Conservation (phyloP, 106 monocot species). For the Cymbidium sinense region DNA sequence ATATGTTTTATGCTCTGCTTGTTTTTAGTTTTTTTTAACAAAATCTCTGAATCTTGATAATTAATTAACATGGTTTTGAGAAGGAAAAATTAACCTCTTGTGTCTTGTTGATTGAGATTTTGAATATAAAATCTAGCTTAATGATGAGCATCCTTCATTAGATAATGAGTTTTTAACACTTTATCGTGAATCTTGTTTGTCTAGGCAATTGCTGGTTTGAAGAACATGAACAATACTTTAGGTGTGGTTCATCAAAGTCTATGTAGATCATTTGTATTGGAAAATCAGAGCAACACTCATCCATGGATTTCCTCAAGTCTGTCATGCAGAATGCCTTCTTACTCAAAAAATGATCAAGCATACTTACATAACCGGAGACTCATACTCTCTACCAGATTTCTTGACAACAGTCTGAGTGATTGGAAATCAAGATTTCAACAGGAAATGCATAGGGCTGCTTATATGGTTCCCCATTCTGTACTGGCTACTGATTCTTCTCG, state of each 20-base stretch:
- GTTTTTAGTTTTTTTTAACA: not conserved
- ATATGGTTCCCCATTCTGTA: slow-evolving; percentile 29
- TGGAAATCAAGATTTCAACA: not conserved
- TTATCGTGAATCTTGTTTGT: not conserved
- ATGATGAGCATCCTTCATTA: not conserved
- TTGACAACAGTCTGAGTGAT: slow-evolving; percentile 19
- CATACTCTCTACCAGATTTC: slow-evolving; percentile 27
- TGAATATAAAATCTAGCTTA: not conserved
- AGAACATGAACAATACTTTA: slow-evolving; percentile 47
- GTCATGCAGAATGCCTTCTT: slow-evolving; percentile 6
- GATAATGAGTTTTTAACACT: not conserved
- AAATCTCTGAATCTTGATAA: not conserved
- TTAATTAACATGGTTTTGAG: not conserved
- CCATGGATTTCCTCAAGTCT: slow-evolving; percentile 12
- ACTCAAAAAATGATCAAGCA: slow-evolving; percentile 9
- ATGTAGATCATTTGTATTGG: slow-evolving; percentile 9
- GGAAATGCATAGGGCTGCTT: not conserved
- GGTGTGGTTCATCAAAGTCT: slow-evolving; percentile 28
- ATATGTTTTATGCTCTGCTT: not conserved
- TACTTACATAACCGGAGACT: slow-evolving; percentile 8
- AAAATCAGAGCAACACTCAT: slow-evolving; percentile 19
- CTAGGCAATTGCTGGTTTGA: not conserved
- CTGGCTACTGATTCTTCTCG: slow-evolving; percentile 45
- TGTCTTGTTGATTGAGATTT: not conserved
- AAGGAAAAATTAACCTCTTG: not conserved